A percentile compares a stretch with the other conserved stretches of the same genome.
phyloP scores from a whole-genome alignment of 306 rosid species.

The Lablab purpureus region DNA sequence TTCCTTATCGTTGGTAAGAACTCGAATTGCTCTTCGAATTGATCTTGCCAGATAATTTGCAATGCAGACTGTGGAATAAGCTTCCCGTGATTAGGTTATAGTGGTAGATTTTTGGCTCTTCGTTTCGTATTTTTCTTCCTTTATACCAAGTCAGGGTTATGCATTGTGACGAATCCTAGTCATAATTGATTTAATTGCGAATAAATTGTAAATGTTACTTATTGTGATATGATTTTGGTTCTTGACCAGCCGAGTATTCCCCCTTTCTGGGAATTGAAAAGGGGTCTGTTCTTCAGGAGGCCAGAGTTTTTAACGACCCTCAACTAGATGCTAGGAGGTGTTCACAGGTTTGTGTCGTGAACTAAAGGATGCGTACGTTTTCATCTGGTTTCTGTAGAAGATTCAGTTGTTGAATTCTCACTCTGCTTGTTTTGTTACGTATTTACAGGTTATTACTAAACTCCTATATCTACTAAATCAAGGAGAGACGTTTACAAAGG shows the following conservation, averaged over 20 bases:
- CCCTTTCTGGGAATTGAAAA: constrained; percentile 97
- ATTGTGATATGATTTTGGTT: constrained; percentile 45
- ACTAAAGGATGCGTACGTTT: constrained; percentile 25
- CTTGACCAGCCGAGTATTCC: constrained; percentile 77
- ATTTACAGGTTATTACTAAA: constrained; percentile 88
- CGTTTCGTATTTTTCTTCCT: neutral
- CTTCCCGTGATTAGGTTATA: constrained; percentile 34
- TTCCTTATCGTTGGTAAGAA: constrained; percentile 18
- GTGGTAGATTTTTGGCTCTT: constrained; percentile 51
- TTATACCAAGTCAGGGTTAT: neutral
- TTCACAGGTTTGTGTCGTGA: constrained; percentile 78
- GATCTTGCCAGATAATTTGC: constrained; percentile 38
- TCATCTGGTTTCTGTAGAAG: constrained; percentile 36
- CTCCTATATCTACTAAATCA: constrained; percentile 94
- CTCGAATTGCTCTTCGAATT: constrained; percentile 26
- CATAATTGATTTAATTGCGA: neutral
- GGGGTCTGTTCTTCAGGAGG: constrained; percentile 98
- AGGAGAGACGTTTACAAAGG: constrained; percentile 97
- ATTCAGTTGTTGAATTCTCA: constrained; percentile 45
- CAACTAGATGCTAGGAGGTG: constrained; percentile 97
- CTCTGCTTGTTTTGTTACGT: constrained; percentile 26
- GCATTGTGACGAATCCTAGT: constrained; percentile 6
- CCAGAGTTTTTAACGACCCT: constrained; percentile 97
- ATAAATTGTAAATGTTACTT: constrained; percentile 29
- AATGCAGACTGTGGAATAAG: constrained; percentile 54